These are phyloP conservation scores for Quercus rubra DNA, from an alignment of 306 rosid genomes.

Conservation along the genomic window DNA sequence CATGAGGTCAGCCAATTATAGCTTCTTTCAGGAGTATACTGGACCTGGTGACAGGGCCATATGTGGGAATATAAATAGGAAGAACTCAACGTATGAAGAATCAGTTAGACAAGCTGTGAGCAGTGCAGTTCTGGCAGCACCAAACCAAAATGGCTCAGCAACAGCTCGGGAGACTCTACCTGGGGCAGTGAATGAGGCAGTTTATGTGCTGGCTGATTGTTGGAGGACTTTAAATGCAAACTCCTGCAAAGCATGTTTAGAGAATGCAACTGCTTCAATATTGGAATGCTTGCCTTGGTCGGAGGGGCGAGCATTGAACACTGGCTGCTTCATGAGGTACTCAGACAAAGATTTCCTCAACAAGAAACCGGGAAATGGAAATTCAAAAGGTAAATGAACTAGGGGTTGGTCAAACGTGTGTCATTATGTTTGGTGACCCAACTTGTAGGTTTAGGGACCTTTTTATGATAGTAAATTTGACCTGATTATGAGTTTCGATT, in stretches of 20 bases:
- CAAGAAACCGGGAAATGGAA: slow-evolving; percentile 34
- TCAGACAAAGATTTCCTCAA: slow-evolving; percentile 76
- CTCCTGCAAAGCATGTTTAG: slow-evolving; percentile 69
- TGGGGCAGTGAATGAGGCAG: slow-evolving; percentile 46
- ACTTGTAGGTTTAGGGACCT: neutral
- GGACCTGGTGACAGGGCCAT: slow-evolving; percentile 55
- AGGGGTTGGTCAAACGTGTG: neutral
- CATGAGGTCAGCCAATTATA: slow-evolving; percentile 84
- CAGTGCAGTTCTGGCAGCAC: slow-evolving; percentile 43
- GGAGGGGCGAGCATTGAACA: slow-evolving; percentile 71
- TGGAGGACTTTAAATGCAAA: slow-evolving; percentile 69
- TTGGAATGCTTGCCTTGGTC: slow-evolving; percentile 71
- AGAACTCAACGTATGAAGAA: slow-evolving; percentile 34
- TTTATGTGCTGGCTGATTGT: slow-evolving; percentile 74
- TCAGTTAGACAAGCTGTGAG: slow-evolving; percentile 50
- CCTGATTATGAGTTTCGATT: slow-evolving; percentile 11
- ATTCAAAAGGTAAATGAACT: slow-evolving; percentile 49
- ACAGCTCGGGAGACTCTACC: slow-evolving; percentile 32
- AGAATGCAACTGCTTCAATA: slow-evolving; percentile 61
- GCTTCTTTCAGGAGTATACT: slow-evolving; percentile 53
- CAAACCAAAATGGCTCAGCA: slow-evolving; percentile 50
- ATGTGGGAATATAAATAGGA: slow-evolving; percentile 59
- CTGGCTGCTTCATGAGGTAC: slow-evolving; percentile 95
- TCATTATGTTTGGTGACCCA: neutral
- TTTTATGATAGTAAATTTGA: neutral